phyloP scores from a whole-genome alignment of 116 monocot genomes.

The Iris pallida region DNA sequence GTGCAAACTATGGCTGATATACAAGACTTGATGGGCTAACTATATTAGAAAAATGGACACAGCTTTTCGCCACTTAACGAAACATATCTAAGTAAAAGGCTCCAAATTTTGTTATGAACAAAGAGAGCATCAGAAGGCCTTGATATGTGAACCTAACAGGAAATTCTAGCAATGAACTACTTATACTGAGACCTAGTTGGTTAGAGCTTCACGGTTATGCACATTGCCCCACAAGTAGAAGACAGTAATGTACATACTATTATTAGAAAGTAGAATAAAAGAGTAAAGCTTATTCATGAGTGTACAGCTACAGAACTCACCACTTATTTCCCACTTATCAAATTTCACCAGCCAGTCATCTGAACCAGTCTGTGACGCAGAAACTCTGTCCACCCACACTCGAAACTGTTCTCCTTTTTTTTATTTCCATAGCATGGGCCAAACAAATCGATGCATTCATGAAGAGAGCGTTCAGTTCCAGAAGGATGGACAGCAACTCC shows the following conservation, averaged over 20 bases:
- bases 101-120: background rate
- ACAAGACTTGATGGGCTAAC: no score
- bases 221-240: background rate
- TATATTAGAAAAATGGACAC: no score
- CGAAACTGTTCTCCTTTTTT: conserved; percentile 51
- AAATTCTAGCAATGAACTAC: background rate
- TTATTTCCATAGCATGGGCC: conserved; percentile 48
- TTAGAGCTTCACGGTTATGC: background rate
- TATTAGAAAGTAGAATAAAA: background rate
- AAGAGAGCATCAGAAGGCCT: background rate
- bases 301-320: conserved; percentile 23
- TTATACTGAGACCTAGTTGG: background rate
- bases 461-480: conserved; percentile 43
- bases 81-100: background rate
- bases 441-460: conserved; percentile 39
- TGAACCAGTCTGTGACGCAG: conserved; percentile 33
- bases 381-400: conserved; percentile 71
- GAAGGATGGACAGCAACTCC: conserved; percentile 59
- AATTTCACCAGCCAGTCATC: conserved; percentile 68
- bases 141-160: background rate
- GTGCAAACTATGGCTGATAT: no score
- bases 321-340: conserved; percentile 69
- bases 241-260: background rate
- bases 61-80: background rate
- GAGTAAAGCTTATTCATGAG: background rate